A percentile compares a stretch with the other conserved stretches of the same genome.
phyloP scores from a whole-genome alignment of 2,329 filamentous ascomycete species.

The Chrysosporium keratinophilum region DNA sequence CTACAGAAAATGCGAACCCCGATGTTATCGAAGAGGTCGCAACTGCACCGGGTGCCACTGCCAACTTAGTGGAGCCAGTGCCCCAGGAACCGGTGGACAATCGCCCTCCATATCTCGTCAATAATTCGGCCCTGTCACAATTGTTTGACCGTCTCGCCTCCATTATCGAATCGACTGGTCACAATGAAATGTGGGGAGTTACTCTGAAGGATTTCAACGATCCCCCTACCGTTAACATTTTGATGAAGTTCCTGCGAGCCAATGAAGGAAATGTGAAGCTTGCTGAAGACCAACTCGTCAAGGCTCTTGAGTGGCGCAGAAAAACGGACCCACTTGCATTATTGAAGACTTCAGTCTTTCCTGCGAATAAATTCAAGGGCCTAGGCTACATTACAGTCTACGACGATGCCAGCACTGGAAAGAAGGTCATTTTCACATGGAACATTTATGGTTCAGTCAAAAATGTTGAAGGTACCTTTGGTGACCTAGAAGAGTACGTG shows the following conservation, averaged over 20 bases:
- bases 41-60: constrained; percentile 2
- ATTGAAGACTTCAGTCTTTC: constrained; percentile 52
- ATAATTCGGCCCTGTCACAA: constrained; percentile 40
- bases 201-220: constrained; percentile 47
- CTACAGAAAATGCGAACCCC: not conserved
- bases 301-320: constrained; percentile 75
- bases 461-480: constrained; percentile 70
- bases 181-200: constrained; percentile 83
- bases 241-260: constrained; percentile 89
- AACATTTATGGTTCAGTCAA: constrained; percentile 88
- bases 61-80: constrained; percentile 3
- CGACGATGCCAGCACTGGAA: constrained; percentile 40
- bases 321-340: constrained; percentile 60
- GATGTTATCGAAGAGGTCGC: constrained; percentile 12
- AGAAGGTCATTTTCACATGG: constrained; percentile 62
- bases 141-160: constrained; percentile 50
- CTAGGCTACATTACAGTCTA: constrained; percentile 75
- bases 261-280: constrained; percentile 66
- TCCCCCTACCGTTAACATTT: constrained; percentile 67
- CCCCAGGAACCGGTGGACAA: constrained; percentile 21
- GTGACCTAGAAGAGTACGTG: constrained; percentile 64
- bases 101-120: constrained; percentile 27
- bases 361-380: constrained; percentile 59
- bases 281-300: constrained; percentile 66
- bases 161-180: constrained; percentile 47